Evolutionary conservation across 768 basidiomycete species (phyloP).

Genomic region (Glaciozyma martinii): DNA sequence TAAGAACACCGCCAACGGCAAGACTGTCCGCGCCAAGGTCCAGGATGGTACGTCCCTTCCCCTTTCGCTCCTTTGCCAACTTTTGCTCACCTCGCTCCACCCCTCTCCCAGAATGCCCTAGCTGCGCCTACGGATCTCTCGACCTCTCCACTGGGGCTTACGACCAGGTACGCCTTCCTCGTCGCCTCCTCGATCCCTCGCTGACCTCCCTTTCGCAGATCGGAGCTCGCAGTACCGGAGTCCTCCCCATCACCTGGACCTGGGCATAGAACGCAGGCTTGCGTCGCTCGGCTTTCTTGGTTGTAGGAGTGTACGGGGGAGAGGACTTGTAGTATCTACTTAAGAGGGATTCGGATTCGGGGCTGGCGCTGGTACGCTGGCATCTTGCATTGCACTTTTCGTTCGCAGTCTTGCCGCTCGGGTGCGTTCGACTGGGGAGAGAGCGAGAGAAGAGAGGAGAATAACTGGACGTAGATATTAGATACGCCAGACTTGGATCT

Average conservation of each 20-base stretch:
- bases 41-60: conserved; percentile 6
- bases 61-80: conserved; percentile 1
- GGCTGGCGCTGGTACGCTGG: too few species aligned
- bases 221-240: conserved; percentile 48
- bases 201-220: not conserved
- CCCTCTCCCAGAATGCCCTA: conserved; percentile 11
- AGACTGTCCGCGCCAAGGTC: conserved; percentile 19
- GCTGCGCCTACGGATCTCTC: conserved; percentile 51
- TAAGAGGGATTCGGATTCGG: too few species aligned
- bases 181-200: not conserved
- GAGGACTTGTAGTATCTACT: not conserved
- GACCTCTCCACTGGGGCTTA: conserved; percentile 53
- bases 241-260: conserved; percentile 45
- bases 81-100: not conserved
- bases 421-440: too few species aligned
- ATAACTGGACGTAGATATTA: too few species aligned
- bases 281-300: not conserved
- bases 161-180: conserved; percentile 42
- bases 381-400: too few species aligned
- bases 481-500: too few species aligned
- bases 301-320: not conserved
- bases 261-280: not conserved
- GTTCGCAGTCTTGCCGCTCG: too few species aligned
- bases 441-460: too few species aligned
- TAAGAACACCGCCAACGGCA: conserved; percentile 44